Base-by-base conservation (phyloP, 2,329 filamentous ascomycete species). In the Talaromyces pinophilus region DNA sequence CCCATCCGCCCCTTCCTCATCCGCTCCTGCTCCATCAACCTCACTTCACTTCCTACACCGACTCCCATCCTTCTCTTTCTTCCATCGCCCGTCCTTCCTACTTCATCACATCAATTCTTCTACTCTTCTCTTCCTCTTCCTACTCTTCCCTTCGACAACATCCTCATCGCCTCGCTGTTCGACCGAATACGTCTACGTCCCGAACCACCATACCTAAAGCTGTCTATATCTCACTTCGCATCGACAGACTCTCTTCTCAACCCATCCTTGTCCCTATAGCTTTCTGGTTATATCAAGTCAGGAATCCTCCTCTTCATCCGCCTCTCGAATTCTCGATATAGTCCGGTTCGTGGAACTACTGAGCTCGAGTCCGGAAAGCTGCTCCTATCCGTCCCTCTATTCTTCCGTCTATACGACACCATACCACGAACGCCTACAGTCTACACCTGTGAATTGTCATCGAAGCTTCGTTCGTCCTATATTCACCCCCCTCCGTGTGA, bases 1-100 rank as follows among this genome's bases (percentile, higher is more conserved):
- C 68, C 69, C 55, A 64, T 64, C 59, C 65, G 64, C 65, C 66
- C 55, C 65, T 63, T 64, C 62, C 60, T 67, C 67, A 61, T 67
- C 46, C 22, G 44, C 44, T 48, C 61, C 52, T 62, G 13, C 64
- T 54, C 52, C 22, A 57, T 62, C 64, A 19, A 33, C 33, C 48
- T 44, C 46, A 68, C 61, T 44, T 35, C 19, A n/a, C 22, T 44
- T 44, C 67, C 60, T 64, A 67, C 67, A 66, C 62, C 60, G 42
- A 59, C 66, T 62, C 55, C 59, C 57, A 40, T 64, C 64, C 33
- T 48, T 40, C 19, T n/a, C 64, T 62, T 67, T 67, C 70, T 63
- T 63, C 52, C 54, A 25, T 25, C 25, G 25, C 25, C 25, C 25
- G 25, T 4, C 62, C 33, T 57, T 65, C 63, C 50, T 28, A 54